A percentile compares a stretch with the other conserved stretches of the same genome.
Evolutionary conservation across 2,329 filamentous ascomycete genomes (phyloP).

Genomic region (Colletotrichum agaves): DNA sequence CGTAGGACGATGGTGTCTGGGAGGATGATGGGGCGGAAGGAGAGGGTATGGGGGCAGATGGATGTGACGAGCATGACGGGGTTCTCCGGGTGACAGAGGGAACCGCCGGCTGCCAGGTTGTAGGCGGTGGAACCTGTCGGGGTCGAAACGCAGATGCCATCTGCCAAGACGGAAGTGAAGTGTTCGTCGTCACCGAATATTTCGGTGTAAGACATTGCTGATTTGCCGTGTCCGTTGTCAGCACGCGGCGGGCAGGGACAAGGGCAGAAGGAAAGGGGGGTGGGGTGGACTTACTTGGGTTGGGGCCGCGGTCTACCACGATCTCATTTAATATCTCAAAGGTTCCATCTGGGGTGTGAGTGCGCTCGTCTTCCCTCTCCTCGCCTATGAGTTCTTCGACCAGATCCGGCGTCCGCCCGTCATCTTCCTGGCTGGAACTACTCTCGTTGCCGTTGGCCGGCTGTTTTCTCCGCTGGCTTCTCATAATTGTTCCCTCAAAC

Average conservation of each 20-base stretch:
- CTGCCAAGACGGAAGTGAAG: conserved; percentile 92
- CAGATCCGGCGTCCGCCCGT: conserved; percentile 68
- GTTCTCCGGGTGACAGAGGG: conserved; percentile 94
- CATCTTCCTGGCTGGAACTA: conserved; percentile 48
- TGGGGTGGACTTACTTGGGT: conserved; percentile 74
- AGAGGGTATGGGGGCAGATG: conserved; percentile 94
- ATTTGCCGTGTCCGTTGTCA: conserved; percentile 13
- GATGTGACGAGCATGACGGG: conserved; percentile 94
- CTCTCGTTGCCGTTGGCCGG: conserved; percentile 39
- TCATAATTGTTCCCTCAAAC: conserved; percentile 95
- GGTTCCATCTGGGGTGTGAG: conserved; percentile 84
- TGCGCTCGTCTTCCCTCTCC: conserved; percentile 84
- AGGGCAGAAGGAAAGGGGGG: conserved; percentile 9
- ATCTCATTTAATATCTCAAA: conserved; percentile 96
- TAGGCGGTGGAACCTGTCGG: conserved; percentile 89
- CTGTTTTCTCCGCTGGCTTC: conserved; percentile 67
- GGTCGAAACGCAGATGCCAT: conserved; percentile 93
- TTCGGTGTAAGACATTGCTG: conserved; percentile 91
- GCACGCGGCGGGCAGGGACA: not conserved
- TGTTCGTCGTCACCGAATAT: conserved; percentile 96
- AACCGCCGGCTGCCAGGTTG: conserved; percentile 94
- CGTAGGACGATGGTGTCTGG: conserved; percentile 96
- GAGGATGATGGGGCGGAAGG: conserved; percentile 94
- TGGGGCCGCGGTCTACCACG: conserved; percentile 94
- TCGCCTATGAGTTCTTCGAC: conserved; percentile 92